phyloP scores from a whole-genome alignment of 2,329 filamentous ascomycete species.

The Mollisia scopiformis region DNA sequence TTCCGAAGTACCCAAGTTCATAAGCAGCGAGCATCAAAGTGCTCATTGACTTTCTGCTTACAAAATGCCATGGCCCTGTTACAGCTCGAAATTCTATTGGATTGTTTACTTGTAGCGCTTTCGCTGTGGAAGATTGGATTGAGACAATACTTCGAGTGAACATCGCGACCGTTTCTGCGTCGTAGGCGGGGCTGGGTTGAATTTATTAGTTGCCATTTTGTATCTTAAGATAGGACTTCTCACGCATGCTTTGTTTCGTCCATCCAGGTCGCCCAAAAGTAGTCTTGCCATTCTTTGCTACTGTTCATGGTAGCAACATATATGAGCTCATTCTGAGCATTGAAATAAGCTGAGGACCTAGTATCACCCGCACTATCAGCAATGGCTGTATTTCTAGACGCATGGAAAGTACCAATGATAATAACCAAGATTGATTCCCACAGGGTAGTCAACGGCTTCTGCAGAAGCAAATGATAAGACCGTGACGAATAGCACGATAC shows the following conservation, averaged over 20 bases:
- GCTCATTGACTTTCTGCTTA: not conserved
- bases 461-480: too few relatives aligned
- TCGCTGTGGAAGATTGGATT: not conserved
- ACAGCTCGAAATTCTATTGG: not conserved
- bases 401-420: too few relatives aligned
- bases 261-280: not conserved
- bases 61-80: not conserved
- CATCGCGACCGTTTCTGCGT: not conserved
- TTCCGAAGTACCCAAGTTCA: not conserved
- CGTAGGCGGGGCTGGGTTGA: not conserved
- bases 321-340: not conserved
- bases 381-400: too few relatives aligned
- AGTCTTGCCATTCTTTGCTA: slow-evolving; percentile 5
- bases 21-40: not conserved
- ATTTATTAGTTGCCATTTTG: not conserved
- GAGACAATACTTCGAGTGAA: not conserved
- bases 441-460: too few relatives aligned
- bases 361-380: too few relatives aligned
- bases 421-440: too few relatives aligned
- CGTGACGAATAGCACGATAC: too few relatives aligned
- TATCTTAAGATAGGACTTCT: not conserved
- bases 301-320: not conserved
- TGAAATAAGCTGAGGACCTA: slow-evolving; percentile 1
- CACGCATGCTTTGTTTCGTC: not conserved
- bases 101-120: not conserved